phyloP scores from a whole-genome alignment of 1,284 basidiomycete genomes.

The Moesziomyces sp. region DNA sequence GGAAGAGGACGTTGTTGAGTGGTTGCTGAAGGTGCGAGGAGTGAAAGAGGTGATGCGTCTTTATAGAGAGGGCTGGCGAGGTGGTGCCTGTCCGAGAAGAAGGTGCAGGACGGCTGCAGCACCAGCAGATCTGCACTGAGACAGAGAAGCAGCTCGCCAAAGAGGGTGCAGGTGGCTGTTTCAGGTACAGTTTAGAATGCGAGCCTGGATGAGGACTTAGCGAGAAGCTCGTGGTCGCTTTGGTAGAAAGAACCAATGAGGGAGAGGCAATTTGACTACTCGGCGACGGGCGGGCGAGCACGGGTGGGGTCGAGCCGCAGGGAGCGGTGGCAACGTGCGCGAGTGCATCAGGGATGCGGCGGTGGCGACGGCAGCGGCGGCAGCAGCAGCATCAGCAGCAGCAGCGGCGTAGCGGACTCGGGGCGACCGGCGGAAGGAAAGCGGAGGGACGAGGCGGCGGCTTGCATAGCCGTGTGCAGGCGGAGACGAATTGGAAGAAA shows the following conservation, averaged over 20 bases:
- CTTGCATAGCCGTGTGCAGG: neutral
- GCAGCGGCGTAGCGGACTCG: neutral
- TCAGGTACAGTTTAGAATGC: no score
- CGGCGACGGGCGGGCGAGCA: neutral
- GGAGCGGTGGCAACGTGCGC: constrained; percentile 21
- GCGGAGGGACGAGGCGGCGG: neutral
- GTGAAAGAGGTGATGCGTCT: no score
- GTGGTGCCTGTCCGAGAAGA: neutral
- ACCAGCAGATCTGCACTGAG: no score
- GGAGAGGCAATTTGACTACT: neutral
- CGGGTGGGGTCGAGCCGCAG: constrained; percentile 1
- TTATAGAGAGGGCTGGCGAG: neutral
- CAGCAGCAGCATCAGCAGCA: no score
- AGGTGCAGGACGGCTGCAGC: neutral
- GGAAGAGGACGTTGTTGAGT: neutral
- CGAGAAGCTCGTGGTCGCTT: neutral
- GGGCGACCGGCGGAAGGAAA: neutral
- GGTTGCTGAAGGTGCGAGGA: no score
- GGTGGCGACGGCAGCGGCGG: no score
- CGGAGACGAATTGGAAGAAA: constrained; percentile 1
- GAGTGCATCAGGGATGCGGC: neutral
- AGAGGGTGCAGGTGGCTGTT: no score
- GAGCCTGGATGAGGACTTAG: no score
- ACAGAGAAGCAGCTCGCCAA: no score
- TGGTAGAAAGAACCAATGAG: constrained; percentile 6